A percentile compares a stretch with the other conserved stretches of the same genome.
phyloP scores from a whole-genome alignment of 192 early-diverging fungal genomes.

The Coemansia sp. region DNA sequence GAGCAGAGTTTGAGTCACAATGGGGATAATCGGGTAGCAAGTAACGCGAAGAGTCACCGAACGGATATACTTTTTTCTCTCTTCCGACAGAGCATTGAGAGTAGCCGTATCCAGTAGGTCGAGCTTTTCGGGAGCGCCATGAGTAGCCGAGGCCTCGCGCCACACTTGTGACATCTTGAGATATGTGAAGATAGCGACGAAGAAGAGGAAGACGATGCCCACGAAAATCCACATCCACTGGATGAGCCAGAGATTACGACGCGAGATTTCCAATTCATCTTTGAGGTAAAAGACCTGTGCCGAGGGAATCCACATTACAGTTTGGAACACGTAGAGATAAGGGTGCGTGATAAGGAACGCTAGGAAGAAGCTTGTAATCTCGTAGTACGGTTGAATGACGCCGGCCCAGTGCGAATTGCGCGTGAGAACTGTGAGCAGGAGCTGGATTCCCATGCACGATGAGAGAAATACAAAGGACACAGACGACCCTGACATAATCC shows the following conservation, averaged over 20 bases:
- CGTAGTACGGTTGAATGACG: constrained; percentile 31
- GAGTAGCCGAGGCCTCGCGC: constrained; percentile 7
- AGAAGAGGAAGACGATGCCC: constrained; percentile 19
- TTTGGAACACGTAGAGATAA: constrained; percentile 36
- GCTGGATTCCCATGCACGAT: constrained; percentile 35
- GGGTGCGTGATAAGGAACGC: constrained; percentile 48
- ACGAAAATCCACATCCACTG: constrained; percentile 44
- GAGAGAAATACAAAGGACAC: constrained; percentile 36
- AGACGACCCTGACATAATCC: constrained; percentile 40
- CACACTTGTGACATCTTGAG: constrained; percentile 17
- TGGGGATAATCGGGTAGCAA: constrained; percentile 28
- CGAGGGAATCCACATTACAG: constrained; percentile 27
- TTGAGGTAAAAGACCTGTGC: constrained; percentile 43
- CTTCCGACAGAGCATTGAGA: constrained; percentile 4
- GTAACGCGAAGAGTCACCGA: constrained; percentile 29
- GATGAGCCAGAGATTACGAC: constrained; percentile 32
- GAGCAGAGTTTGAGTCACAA: constrained; percentile 11
- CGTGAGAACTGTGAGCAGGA: constrained; percentile 29
- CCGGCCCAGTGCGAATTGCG: constrained; percentile 16
- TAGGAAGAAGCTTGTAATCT: constrained; percentile 26
- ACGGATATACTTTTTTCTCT: constrained; percentile 18
- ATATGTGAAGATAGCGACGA: constrained; percentile 15
- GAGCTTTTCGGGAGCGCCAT: constrained; percentile 20
- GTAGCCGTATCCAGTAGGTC: constrained; percentile 20
- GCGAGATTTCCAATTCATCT: constrained; percentile 15